A percentile compares a stretch with the other conserved stretches of the same genome.
Evolutionary conservation across 2,329 filamentous ascomycete species (phyloP).

Genomic region (Proliferodiscus dingleyae): DNA sequence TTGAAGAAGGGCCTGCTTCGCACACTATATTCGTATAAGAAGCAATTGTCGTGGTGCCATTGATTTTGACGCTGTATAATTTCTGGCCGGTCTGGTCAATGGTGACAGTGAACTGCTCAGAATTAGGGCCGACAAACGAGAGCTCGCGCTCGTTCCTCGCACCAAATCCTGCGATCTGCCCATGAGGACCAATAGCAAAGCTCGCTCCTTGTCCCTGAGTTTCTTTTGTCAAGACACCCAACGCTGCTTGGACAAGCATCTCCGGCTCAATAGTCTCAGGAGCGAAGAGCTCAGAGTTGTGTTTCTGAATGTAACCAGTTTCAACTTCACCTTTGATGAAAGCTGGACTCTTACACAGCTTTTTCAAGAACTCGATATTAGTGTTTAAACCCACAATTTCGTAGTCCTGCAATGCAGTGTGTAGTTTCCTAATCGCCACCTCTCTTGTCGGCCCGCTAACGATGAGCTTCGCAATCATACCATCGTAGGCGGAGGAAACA

Average conservation of each 20-base stretch:
- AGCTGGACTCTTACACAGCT: constrained; percentile 71
- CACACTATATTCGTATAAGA: constrained; percentile 39
- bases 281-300: constrained; percentile 72
- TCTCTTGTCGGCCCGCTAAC: constrained; percentile 75
- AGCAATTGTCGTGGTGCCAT: constrained; percentile 40
- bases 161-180: constrained; percentile 47
- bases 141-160: constrained; percentile 24
- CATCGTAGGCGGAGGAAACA: constrained; percentile 92
- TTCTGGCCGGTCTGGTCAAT: constrained; percentile 30
- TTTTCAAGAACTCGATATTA: constrained; percentile 95
- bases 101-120: constrained; percentile 18
- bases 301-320: constrained; percentile 93
- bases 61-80: constrained; percentile 39
- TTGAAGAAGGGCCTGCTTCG: constrained; percentile 39
- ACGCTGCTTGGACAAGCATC: constrained; percentile 79
- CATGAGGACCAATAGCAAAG: constrained; percentile 36
- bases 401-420: constrained; percentile 76
- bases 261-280: constrained; percentile 59
- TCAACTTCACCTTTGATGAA: constrained; percentile 88
- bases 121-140: constrained; percentile 17
- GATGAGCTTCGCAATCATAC: constrained; percentile 98
- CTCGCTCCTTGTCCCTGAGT: constrained; percentile 28
- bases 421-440: constrained; percentile 77
- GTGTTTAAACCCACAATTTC: constrained; percentile 90
- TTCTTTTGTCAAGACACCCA: constrained; percentile 62